Evolutionary conservation across 495 filamentous ascomycete species (phyloP).

Genomic region (Penicillium cataractarum): DNA sequence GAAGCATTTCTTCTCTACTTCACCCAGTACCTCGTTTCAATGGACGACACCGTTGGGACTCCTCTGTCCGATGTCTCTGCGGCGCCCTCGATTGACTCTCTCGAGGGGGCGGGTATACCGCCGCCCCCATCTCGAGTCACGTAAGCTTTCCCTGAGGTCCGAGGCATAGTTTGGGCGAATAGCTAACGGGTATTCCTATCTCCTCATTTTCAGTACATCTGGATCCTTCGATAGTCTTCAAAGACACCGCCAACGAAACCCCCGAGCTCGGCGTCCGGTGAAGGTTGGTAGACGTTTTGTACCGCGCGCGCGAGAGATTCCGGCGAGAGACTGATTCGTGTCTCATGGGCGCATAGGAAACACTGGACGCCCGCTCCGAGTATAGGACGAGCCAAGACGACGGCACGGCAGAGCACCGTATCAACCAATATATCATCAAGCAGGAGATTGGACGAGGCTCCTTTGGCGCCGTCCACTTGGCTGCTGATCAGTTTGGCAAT

Average conservation of each 20-base stretch:
- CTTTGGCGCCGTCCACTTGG: constrained; percentile 92
- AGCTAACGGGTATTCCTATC: background rate
- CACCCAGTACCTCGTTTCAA: constrained; percentile 13
- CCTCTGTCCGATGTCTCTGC: constrained; percentile 23
- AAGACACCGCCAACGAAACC: constrained; percentile 74
- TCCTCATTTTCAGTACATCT: constrained; percentile 40
- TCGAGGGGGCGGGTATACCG: constrained; percentile 6
- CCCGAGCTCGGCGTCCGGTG: constrained; percentile 69
- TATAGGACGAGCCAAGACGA: constrained; percentile 87
- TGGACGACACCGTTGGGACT: constrained; percentile 22
- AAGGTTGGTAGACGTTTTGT: constrained; percentile 53
- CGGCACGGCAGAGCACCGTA: constrained; percentile 73
- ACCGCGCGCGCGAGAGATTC: constrained; percentile 16
- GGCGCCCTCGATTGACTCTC: constrained; percentile 11
- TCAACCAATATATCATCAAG: constrained; percentile 94
- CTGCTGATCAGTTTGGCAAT: constrained; percentile 84
- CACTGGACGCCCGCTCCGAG: constrained; percentile 83
- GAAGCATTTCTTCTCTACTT: background rate
- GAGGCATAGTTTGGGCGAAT: background rate
- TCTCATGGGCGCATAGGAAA: constrained; percentile 63
- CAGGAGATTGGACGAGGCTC: constrained; percentile 96
- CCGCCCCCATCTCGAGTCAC: constrained; percentile 19
- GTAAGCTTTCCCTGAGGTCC: constrained; percentile 24
- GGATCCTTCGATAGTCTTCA: constrained; percentile 67
- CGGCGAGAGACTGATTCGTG: constrained; percentile 29